Evolutionary conservation across 2,329 filamentous ascomycete species (phyloP), one percentile per base, ranked within the genome.

Genomic region (Cylindrodendrum hubeiense): DNA sequence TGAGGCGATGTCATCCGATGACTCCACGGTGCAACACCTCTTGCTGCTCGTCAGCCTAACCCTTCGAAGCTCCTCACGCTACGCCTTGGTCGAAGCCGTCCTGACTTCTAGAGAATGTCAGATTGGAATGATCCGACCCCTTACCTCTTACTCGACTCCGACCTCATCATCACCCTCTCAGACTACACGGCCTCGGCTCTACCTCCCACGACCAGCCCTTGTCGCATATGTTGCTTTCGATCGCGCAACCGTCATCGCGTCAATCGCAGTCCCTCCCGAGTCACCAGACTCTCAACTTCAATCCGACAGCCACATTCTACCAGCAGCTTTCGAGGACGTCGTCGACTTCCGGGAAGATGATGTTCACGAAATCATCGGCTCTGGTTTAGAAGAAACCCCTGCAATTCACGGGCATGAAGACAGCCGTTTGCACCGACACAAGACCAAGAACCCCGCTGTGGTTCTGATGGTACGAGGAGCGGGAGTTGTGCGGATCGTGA

Each of bases 221-320:
- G 92, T 95, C 24, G 94, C 93, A 7, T 97, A 95, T 76, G 80
- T 96, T 41, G 85, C 95, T 1, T 94, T 98, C 71, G 91, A 92
- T 62, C 89, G 91, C 67, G 93, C 93, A 4, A 86, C 96, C 26
- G 87, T 96, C 21, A 81, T 98, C 26, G 86, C 92, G 8, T 97
- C 94, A 0, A 86, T 97, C 51, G 86, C 87, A 3, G 86, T 86
- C 53, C 84, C 87, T 1, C 88, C 90, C 15, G 89, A 93, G 46
- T 91, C 90, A 2, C 93, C 93, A 8, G 92, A 94, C 54, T 88
- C 89, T 2, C 94, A 97, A 76, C 84, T 97, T 4, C 87, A 92
- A 67, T 82, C 87, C 60, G 90, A 93, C 59, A 90, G 86, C 39
- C 87, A 91, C 71, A 82, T 87, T 13, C 76, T 90, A 22, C 87